Evolutionary conservation across 257 asterid genomes (phyloP).

Genomic region (Buddleja alternifolia): DNA sequence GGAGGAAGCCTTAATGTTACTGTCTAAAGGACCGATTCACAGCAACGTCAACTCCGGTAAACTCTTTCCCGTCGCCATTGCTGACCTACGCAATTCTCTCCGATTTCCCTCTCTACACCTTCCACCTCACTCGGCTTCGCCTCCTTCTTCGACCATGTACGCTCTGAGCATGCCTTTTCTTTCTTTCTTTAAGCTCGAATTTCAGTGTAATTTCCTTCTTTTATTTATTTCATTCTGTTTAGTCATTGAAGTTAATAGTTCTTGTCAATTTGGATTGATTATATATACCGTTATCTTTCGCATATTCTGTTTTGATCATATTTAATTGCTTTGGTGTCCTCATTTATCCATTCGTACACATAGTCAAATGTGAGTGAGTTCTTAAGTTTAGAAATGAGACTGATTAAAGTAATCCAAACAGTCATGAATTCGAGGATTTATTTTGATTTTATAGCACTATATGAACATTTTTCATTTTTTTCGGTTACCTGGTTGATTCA

Average conservation of each 20-base stretch:
- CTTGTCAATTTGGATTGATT: too few species aligned
- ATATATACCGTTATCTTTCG: too few species aligned
- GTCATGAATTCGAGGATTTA: too few species aligned
- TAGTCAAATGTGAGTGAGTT: too few species aligned
- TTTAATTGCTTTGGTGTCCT: not conserved
- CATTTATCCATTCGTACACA: not conserved
- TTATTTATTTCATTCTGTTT: not conserved
- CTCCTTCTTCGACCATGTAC: constrained; percentile 80
- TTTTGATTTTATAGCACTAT: too few species aligned
- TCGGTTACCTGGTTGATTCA: too few species aligned
- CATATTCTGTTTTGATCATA: too few species aligned
- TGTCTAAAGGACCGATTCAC: constrained; percentile 69
- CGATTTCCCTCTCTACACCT: constrained; percentile 39
- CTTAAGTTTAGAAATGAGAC: too few species aligned
- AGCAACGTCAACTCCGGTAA: constrained; percentile 78
- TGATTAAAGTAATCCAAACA: too few species aligned
- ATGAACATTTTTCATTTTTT: too few species aligned
- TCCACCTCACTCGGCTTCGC: constrained; percentile 64
- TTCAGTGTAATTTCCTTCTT: not conserved
- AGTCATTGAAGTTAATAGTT: too few species aligned
- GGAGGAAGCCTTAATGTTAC: constrained; percentile 65
- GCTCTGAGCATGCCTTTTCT: constrained; percentile 1
- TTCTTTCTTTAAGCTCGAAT: not conserved
- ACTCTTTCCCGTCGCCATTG: constrained; percentile 60
- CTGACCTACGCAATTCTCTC: constrained; percentile 64